These are phyloP conservation scores for Leishmania amazonensis DNA, from an alignment of 208 protist genomes.

Conservation along the genomic window DNA sequence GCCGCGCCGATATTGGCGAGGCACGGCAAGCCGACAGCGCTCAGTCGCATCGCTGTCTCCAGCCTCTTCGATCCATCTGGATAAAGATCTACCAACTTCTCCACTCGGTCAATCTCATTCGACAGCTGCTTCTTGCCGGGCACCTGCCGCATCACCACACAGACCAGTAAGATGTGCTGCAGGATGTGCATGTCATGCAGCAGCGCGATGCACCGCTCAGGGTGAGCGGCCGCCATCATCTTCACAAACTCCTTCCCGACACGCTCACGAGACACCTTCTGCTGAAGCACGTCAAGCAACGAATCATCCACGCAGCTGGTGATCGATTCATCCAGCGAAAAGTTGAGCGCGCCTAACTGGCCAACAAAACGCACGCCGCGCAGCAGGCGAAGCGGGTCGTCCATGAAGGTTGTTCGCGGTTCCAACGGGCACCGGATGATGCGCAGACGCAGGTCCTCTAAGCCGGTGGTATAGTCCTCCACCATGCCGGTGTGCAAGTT, in stretches of 20 bases:
- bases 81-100: slow-evolving; percentile 32
- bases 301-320: slow-evolving; percentile 47
- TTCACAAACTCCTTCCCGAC: slow-evolving; percentile 86
- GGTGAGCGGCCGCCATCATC: slow-evolving; percentile 64
- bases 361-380: slow-evolving; percentile 93
- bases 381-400: slow-evolving; percentile 96
- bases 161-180: slow-evolving; percentile 64
- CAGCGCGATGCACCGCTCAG: slow-evolving; percentile 65
- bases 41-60: slow-evolving; percentile 36
- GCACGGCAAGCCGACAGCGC: slow-evolving; percentile 33
- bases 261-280: slow-evolving; percentile 87
- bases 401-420: slow-evolving; percentile 82
- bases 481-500: slow-evolving; percentile 96
- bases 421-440: slow-evolving; percentile 92
- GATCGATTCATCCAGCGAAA: slow-evolving; percentile 72
- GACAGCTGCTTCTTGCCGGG: slow-evolving; percentile 45
- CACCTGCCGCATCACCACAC: slow-evolving; percentile 51
- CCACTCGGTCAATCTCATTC: slow-evolving; percentile 49
- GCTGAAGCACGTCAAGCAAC: slow-evolving; percentile 57
- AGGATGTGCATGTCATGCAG: slow-evolving; percentile 61
- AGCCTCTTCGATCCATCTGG: slow-evolving; percentile 14
- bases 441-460: slow-evolving; percentile 85
- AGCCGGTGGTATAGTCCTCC: slow-evolving; percentile 95
- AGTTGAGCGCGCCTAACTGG: slow-evolving; percentile 85
- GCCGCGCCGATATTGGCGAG: slow-evolving; percentile 29